A percentile compares a stretch with the other conserved stretches of the same genome.
Conservation (phyloP, 257 asterid species). For the Voacanga thouarsii region DNA sequence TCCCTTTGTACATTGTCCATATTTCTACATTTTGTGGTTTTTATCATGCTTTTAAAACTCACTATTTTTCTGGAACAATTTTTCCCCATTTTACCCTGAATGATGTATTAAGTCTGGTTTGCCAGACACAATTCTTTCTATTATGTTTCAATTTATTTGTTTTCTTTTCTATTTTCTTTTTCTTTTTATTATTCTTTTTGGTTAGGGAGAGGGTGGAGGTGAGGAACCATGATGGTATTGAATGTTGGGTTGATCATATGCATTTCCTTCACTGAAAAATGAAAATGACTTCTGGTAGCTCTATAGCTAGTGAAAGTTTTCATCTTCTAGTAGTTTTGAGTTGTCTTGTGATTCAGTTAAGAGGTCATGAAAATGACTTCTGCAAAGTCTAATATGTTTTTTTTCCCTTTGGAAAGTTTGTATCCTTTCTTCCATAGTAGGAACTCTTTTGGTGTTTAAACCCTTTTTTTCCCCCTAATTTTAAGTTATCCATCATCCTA, state of each 20-base stretch:
- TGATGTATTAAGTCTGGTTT: too few relatives aligned
- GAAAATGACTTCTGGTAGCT: neutral
- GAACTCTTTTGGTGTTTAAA: neutral
- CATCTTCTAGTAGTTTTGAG: neutral
- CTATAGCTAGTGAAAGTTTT: too few relatives aligned
- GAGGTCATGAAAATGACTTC: neutral
- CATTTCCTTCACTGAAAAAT: neutral
- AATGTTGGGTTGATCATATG: neutral
- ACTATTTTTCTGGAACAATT: too few relatives aligned
- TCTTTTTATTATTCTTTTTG: too few relatives aligned
- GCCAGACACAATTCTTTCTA: too few relatives aligned
- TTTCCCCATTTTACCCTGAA: too few relatives aligned
- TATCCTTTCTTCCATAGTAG: neutral
- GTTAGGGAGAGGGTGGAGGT: too few relatives aligned
- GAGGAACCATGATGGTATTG: neutral
- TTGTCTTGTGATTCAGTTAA: neutral
- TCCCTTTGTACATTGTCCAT: neutral
- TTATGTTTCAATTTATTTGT: too few relatives aligned
- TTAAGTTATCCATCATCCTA: neutral
- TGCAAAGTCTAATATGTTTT: neutral
- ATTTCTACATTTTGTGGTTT: neutral
- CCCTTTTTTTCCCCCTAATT: neutral
- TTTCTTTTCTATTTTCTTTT: too few relatives aligned
- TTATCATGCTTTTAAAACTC: neutral
- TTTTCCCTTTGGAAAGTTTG: neutral